Evolutionary conservation across 1,284 basidiomycete genomes (phyloP).

Genomic region (Veloporphyrellus conicus): DNA sequence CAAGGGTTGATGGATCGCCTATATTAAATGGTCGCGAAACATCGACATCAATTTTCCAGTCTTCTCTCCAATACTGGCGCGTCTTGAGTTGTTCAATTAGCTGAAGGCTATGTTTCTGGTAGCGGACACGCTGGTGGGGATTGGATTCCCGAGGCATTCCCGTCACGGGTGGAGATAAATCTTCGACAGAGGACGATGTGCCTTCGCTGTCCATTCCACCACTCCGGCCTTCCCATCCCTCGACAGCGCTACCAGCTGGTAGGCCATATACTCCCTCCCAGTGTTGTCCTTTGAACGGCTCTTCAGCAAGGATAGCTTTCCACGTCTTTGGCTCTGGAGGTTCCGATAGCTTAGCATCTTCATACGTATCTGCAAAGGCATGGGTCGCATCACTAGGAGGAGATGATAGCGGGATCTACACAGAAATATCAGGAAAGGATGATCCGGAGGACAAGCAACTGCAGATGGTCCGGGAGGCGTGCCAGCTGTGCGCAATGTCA

Average conservation of each 20-base stretch:
- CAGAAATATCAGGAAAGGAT: constrained; percentile 7
- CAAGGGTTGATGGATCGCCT: constrained; percentile 64
- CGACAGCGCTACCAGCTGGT: constrained; percentile 40
- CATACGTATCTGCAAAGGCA: constrained; percentile 47
- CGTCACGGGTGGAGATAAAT: constrained; percentile 39
- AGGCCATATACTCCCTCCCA: constrained; percentile 63
- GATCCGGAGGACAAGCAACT: constrained; percentile 51
- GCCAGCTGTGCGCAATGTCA: constrained; percentile 40
- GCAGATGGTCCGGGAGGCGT: constrained; percentile 63
- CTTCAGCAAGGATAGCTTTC: constrained; percentile 71
- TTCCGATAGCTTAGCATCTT: constrained; percentile 44
- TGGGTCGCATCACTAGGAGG: constrained; percentile 48
- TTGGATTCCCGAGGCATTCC: constrained; percentile 6
- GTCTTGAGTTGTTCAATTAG: constrained; percentile 55
- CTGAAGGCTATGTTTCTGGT: constrained; percentile 43
- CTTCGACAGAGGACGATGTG: constrained; percentile 16
- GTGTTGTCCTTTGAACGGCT: constrained; percentile 74
- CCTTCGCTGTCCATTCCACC: constrained; percentile 37
- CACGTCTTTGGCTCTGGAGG: constrained; percentile 51
- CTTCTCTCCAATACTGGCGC: constrained; percentile 66
- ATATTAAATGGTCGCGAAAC: constrained; percentile 50
- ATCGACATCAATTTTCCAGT: constrained; percentile 50
- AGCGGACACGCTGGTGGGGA: constrained; percentile 9
- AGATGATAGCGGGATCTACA: constrained; percentile 53
- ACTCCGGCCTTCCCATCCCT: constrained; percentile 41